A percentile compares a stretch with the other conserved stretches of the same genome.
These are phyloP conservation scores for Leucoagaricus sp. DNA, from an alignment of 1,284 basidiomycete species.

Conservation along the genomic window DNA sequence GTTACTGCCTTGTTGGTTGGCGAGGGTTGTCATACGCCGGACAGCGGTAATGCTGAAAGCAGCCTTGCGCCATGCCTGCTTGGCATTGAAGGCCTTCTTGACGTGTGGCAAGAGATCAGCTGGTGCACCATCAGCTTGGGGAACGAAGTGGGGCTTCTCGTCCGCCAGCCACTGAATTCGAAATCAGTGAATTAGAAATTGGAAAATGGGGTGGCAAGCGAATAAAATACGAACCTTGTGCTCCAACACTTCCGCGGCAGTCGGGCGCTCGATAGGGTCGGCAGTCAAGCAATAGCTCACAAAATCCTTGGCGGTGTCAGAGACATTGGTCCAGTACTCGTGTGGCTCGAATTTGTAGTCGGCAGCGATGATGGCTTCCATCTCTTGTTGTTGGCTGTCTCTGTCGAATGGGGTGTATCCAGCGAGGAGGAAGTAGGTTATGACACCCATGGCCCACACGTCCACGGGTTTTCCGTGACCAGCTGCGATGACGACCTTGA, in stretches of 20 bases:
- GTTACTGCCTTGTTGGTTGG: slow-evolving; percentile 22
- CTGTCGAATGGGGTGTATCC: slow-evolving; percentile 96
- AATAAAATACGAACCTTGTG: slow-evolving; percentile 49
- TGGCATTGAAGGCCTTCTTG: slow-evolving; percentile 87
- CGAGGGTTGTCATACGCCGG: slow-evolving; percentile 71
- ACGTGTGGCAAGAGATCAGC: slow-evolving; percentile 86
- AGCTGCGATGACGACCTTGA: slow-evolving; percentile 40
- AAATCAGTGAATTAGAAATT: not conserved
- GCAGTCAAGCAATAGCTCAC: slow-evolving; percentile 81
- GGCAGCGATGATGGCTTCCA: slow-evolving; percentile 91
- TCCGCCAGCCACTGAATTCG: slow-evolving; percentile 69
- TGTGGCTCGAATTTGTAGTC: slow-evolving; percentile 91
- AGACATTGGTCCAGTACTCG: slow-evolving; percentile 89
- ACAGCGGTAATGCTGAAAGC: slow-evolving; percentile 85
- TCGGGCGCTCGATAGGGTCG: slow-evolving; percentile 78
- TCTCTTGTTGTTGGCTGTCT: slow-evolving; percentile 84
- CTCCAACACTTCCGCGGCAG: slow-evolving; percentile 67
- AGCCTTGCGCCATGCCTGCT: slow-evolving; percentile 85
- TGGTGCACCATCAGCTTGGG: slow-evolving; percentile 60
- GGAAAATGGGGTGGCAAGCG: not conserved
- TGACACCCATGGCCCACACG: slow-evolving; percentile 96
- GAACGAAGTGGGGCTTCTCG: slow-evolving; percentile 68
- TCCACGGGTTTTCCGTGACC: slow-evolving; percentile 97
- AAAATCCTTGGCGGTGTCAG: slow-evolving; percentile 80
- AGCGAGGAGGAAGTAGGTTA: slow-evolving; percentile 93